A percentile compares a stretch with the other conserved stretches of the same genome.
These are phyloP conservation scores for Alternaria sp. DNA, from an alignment of 2,329 filamentous ascomycete species.

Conservation along the genomic window DNA sequence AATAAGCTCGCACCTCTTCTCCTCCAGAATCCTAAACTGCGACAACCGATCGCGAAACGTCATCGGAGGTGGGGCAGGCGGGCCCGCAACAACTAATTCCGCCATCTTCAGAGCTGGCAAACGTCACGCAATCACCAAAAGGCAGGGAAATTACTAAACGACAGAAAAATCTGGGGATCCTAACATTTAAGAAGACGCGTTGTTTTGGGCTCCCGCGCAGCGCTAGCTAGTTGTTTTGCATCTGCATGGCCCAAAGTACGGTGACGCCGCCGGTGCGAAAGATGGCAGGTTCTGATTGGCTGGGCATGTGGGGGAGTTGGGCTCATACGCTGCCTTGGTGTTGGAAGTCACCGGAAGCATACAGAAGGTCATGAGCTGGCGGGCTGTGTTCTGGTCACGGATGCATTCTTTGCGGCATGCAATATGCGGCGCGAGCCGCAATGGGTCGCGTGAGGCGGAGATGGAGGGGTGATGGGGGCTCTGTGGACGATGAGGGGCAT, in stretches of 20 bases:
- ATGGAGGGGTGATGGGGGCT: slow-evolving; percentile 5
- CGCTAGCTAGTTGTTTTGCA: slow-evolving; percentile 37
- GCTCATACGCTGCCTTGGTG: slow-evolving; percentile 39
- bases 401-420: slow-evolving; percentile 11
- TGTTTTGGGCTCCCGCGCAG: slow-evolving; percentile 37
- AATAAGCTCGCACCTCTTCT: slow-evolving; percentile 46
- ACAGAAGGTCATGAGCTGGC: slow-evolving; percentile 35
- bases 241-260: slow-evolving; percentile 38
- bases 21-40: slow-evolving; percentile 47
- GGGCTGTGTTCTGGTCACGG: slow-evolving; percentile 8
- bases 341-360: slow-evolving; percentile 34
- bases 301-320: slow-evolving; percentile 27
- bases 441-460: slow-evolving; percentile 13
- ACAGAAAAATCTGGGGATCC: slow-evolving; percentile 29
- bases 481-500: background rate
- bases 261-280: slow-evolving; percentile 35
- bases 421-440: slow-evolving; percentile 25
- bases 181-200: slow-evolving; percentile 38
- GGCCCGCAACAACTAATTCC: slow-evolving; percentile 18
- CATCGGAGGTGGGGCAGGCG: slow-evolving; percentile 19
- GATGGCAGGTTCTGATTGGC: slow-evolving; percentile 45
- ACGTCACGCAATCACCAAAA: slow-evolving; percentile 9
- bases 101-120: slow-evolving; percentile 17
- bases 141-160: background rate
- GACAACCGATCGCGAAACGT: slow-evolving; percentile 44